Evolutionary conservation across 768 basidiomycete species (phyloP).

Genomic region (Leucogyrophana mollusca): DNA sequence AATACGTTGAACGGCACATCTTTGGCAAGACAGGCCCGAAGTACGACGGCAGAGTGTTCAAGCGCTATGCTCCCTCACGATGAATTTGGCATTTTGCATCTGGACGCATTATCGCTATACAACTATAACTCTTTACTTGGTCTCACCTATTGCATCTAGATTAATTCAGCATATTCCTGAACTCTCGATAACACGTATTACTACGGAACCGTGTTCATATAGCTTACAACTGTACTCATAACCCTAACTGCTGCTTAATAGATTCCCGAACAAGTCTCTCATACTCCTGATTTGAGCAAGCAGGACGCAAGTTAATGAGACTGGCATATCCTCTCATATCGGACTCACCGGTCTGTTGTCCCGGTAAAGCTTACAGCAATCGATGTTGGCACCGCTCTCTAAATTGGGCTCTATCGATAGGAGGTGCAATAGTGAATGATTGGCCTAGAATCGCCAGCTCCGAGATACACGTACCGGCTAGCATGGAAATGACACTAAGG

Average conservation of each 20-base stretch:
- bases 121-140: slow-evolving; percentile 4
- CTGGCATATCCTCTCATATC: background rate
- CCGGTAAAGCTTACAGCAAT: slow-evolving; percentile 95
- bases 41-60: slow-evolving; percentile 47
- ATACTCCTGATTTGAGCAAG: slow-evolving; percentile 58
- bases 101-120: slow-evolving; percentile 4
- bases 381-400: slow-evolving; percentile 95
- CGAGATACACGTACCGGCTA: slow-evolving; percentile 65
- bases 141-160: slow-evolving; percentile 9
- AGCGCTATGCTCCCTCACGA: slow-evolving; percentile 22
- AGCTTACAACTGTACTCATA: slow-evolving; percentile 36
- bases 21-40: slow-evolving; percentile 52
- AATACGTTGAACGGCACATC: slow-evolving; percentile 87
- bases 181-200: background rate
- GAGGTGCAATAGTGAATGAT: background rate
- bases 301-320: slow-evolving; percentile 3
- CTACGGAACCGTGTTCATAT: too few relatives aligned
- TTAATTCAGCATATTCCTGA: slow-evolving; percentile 5
- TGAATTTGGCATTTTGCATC: slow-evolving; percentile 1
- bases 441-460: slow-evolving; percentile 2
- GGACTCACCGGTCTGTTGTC: slow-evolving; percentile 65
- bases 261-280: slow-evolving; percentile 82
- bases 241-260: slow-evolving; percentile 82
- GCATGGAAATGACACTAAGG: slow-evolving; percentile 94
- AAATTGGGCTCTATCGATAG: slow-evolving; percentile 80